Evolutionary conservation across 257 asterid species (phyloP), one percentile per base, ranked within the genome.

Genomic region (Solanum sejunctum): DNA sequence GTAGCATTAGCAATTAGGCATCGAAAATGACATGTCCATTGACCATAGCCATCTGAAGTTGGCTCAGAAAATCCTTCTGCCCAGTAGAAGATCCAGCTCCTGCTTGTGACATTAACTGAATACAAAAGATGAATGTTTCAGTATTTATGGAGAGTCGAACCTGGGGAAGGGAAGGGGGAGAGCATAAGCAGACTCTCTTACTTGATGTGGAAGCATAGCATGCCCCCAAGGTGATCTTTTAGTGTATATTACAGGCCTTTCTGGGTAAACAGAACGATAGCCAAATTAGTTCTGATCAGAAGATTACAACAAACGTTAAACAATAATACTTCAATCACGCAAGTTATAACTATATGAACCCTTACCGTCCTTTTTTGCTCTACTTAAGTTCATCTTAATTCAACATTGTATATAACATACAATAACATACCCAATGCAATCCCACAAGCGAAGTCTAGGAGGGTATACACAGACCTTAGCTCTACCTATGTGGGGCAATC

Each of bases 191-290:
- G 17, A 77, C 47, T 20, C 51, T 51, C 87, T 84, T 89, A 96
- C 98, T 98, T 86, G 82, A 90, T 93, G 99, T 17, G 98, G 99
- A 89, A 94, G 97, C 81, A 92, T 69, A 26, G 89, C 73, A 47
- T 89, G 95, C 43, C 95, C 92, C 99, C 95, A 91, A 7, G 98
- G 90, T 45, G 95, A 86, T 80, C 86, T 89, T 89, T 90, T 92
- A 67, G 92, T 82, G 85, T 93, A 94, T 92, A 94, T 10, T 80
- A 96, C 92, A 13, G 99, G 99, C 88, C 93, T 91, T 81, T 91
- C 99, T 96, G 93, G 84, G 79, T 45, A 72, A 90, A 89, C 71
- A 73, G 85, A 60, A 85, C 20, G 82, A 52, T 83, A 21, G 32
- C 51, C 71, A 86, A 83, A 23, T 18, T 23, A 52, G 23, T 57